phyloP scores from a whole-genome alignment of 768 basidiomycete genomes.

The Clitopilus passeckerianus region DNA sequence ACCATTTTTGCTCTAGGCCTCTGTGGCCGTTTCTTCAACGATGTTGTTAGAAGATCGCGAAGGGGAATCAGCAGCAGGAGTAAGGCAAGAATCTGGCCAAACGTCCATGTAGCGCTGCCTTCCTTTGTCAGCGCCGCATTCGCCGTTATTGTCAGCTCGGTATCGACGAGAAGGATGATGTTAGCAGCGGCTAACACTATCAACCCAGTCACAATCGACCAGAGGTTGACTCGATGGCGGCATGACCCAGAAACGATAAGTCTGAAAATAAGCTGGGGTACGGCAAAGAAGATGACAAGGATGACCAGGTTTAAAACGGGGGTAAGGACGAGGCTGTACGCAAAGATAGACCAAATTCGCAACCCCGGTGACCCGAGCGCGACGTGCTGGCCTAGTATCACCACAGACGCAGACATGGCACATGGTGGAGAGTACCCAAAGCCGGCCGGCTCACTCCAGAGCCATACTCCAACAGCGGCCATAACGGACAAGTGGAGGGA shows the following conservation, averaged over 20 bases:
- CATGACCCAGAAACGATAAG: background rate
- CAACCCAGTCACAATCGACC: background rate
- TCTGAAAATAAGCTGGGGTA: background rate
- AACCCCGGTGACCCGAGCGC: background rate
- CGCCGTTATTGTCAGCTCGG: background rate
- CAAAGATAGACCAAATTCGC: background rate
- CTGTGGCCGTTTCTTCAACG: no score
- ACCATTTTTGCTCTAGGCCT: no score
- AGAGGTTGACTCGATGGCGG: background rate
- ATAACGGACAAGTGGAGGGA: constrained; percentile 16
- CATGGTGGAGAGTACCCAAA: constrained; percentile 6
- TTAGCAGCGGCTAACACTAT: background rate
- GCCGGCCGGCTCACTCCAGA: constrained; percentile 9
- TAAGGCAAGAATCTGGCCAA: constrained; percentile 5
- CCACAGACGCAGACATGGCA: background rate
- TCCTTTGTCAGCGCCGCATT: background rate
- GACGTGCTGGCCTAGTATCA: background rate
- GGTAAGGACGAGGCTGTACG: background rate
- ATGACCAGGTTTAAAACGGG: background rate
- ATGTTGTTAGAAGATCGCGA: constrained; percentile 1
- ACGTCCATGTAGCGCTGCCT: constrained; percentile 1
- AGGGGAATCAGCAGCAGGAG: constrained; percentile 4
- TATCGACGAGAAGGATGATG: background rate
- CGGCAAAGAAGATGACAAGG: background rate
- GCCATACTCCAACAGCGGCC: constrained; percentile 15